Conservation (phyloP, 495 filamentous ascomycete genomes). For the Penicillium bialowiezense region DNA sequence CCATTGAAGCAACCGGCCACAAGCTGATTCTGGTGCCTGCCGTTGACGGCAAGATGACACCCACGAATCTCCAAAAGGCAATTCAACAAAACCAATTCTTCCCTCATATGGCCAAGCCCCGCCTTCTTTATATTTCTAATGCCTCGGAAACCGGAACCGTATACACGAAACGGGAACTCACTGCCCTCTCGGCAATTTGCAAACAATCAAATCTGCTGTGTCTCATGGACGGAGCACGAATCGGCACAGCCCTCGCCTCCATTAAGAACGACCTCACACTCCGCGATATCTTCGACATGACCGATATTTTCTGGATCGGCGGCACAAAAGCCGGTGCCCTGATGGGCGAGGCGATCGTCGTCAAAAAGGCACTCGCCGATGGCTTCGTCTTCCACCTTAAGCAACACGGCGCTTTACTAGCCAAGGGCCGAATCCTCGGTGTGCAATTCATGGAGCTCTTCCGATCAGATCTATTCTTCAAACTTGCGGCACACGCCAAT, state of each 20-base stretch:
- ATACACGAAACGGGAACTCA: slow-evolving; percentile 36
- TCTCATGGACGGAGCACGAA: slow-evolving; percentile 41
- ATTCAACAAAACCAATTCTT: slow-evolving; percentile 39
- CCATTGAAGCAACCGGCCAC: slow-evolving; percentile 46
- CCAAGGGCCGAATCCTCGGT: slow-evolving; percentile 41
- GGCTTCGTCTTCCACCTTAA: slow-evolving; percentile 45
- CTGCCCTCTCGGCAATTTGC: slow-evolving; percentile 30
- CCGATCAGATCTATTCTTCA: slow-evolving; percentile 36
- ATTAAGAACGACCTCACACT: slow-evolving; percentile 32
- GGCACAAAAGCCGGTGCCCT: slow-evolving; percentile 44
- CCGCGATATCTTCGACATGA: slow-evolving; percentile 35
- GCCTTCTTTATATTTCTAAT: slow-evolving; percentile 43
- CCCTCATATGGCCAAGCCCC: slow-evolving; percentile 45
- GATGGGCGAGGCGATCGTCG: slow-evolving; percentile 43
- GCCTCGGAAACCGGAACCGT: slow-evolving; percentile 43
- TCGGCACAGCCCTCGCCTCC: slow-evolving; percentile 37
- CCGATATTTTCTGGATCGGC: slow-evolving; percentile 47
- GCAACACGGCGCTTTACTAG: slow-evolving; percentile 43
- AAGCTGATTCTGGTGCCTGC: slow-evolving; percentile 41
- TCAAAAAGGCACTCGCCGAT: slow-evolving; percentile 32
- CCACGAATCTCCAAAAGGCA: slow-evolving; percentile 32
- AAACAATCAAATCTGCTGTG: slow-evolving; percentile 33
- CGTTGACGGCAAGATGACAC: slow-evolving; percentile 40
- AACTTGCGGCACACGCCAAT: slow-evolving; percentile 40
- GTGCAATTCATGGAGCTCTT: slow-evolving; percentile 46